Evolutionary conservation across 2,329 filamentous ascomycete species (phyloP), one percentile per base, ranked within the genome.

Genomic region (Monilinia polystroma): DNA sequence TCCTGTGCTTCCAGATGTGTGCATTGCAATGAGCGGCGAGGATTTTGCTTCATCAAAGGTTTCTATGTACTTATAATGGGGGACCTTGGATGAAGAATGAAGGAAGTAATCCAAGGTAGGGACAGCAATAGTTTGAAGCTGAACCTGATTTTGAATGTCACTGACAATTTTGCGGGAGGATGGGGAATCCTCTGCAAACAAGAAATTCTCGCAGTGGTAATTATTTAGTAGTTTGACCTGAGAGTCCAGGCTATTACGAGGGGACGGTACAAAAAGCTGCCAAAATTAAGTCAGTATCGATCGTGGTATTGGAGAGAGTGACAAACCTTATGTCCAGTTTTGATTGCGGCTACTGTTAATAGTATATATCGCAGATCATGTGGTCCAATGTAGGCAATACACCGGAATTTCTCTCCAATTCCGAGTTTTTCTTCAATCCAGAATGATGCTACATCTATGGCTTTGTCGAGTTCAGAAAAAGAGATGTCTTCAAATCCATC

Each of bases 371-470:
- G 43, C 38, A 62, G 47, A 29, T 66, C 64, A 23, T 66, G 56
- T 12, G 64, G 51, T 0, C 80, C 81, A 64, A 82, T 78, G 70
- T 81, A 83, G 3, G 80, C 78, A 35, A 82, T 75, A 0, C 78
- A 81, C 0, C 77, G 78, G 57, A 78, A 78, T 16, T 58, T 18
- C 23, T 66, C 26, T 16, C 58, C 53, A 38, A 35, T 38, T 12
- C 69, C 60, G 18, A 71, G 2, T 16, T 60, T 2, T 7, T 64
- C 38, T 38, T 67, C 35, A 23, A 72, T n/a, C 53, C 63, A 68
- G 51, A 66, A 58, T 14, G 70, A 71, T 18, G 64, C 66, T 16
- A 55, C 41, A 65, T 72, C 62, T 23, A 72, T 66, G 4, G 70
- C 70, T 45, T 71, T 70, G n/a, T 70, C 70, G n/a, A 72, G 67